Conservation (phyloP, 129 eudicot genomes). For the Chrysanthemum seticuspe region DNA sequence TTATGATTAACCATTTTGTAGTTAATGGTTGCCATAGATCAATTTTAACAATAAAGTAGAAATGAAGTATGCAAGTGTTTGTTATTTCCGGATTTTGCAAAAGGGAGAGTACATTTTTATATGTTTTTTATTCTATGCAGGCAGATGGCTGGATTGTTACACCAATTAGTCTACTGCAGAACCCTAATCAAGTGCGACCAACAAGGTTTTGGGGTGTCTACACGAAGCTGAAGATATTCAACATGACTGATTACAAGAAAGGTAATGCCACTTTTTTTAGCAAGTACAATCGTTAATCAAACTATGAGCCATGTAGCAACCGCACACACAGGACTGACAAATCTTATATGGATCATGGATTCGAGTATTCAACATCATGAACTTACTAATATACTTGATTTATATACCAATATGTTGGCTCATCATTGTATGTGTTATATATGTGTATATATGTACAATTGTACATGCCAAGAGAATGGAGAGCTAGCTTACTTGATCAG, state of each 20-base stretch:
- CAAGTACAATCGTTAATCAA: conserved; percentile 13
- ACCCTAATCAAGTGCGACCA: conserved; percentile 93
- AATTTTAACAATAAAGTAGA: too few relatives aligned
- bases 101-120: too few relatives aligned
- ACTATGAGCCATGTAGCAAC: neutral
- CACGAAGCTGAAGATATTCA: conserved; percentile 94
- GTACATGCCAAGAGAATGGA: too few relatives aligned
- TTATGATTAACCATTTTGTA: neutral
- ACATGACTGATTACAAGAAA: conserved; percentile 90
- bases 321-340: conserved; percentile 9
- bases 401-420: conserved; percentile 6
- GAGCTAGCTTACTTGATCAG: too few relatives aligned
- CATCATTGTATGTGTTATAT: neutral
- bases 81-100: too few relatives aligned
- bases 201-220: conserved; percentile 99
- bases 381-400: neutral
- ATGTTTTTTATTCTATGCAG: conserved; percentile 35
- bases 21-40: conserved; percentile 2
- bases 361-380: neutral
- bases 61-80: too few relatives aligned
- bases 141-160: conserved; percentile 99
- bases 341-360: neutral
- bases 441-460: neutral
- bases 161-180: conserved; percentile 67
- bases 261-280: conserved; percentile 42